A percentile compares a stretch with the other conserved stretches of the same genome.
These are phyloP conservation scores for Trypanosoma avium DNA, from an alignment of 208 protist genomes.

Conservation along the genomic window DNA sequence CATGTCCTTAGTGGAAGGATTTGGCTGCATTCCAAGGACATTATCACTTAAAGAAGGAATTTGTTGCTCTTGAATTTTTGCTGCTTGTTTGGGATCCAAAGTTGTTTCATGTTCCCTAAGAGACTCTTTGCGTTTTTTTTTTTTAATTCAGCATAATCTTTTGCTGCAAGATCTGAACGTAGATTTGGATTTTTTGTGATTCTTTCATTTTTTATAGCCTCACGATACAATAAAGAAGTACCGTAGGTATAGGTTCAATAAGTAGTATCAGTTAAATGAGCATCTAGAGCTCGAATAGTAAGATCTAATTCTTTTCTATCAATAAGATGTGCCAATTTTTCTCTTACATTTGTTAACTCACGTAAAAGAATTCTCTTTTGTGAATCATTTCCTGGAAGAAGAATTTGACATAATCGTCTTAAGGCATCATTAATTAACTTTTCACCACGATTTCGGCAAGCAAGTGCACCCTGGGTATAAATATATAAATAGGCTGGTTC, in stretches of 20 bases:
- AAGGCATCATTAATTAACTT: slow-evolving; percentile 81
- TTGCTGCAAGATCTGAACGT: slow-evolving; percentile 49
- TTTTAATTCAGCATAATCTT: slow-evolving; percentile 74
- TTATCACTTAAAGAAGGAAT: slow-evolving; percentile 34
- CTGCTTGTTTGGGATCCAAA: slow-evolving; percentile 55
- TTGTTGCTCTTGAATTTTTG: slow-evolving; percentile 50
- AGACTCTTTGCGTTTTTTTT: slow-evolving; percentile 49
- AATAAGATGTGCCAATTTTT: slow-evolving; percentile 81
- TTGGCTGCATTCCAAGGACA: slow-evolving; percentile 37
- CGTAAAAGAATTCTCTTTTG: slow-evolving; percentile 62
- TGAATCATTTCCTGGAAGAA: slow-evolving; percentile 52
- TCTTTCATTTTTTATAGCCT: slow-evolving; percentile 54
- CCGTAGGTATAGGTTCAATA: slow-evolving; percentile 79
- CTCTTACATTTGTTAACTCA: slow-evolving; percentile 78
- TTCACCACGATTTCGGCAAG: slow-evolving; percentile 60
- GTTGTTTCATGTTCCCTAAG: slow-evolving; percentile 44
- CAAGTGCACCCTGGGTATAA: slow-evolving; percentile 82
- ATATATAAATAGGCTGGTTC: slow-evolving; percentile 82
- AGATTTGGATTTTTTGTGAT: slow-evolving; percentile 70
- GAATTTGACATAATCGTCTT: slow-evolving; percentile 83
- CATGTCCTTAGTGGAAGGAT: slow-evolving; percentile 59
- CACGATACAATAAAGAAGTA: slow-evolving; percentile 63
- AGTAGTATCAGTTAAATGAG: slow-evolving; percentile 50
- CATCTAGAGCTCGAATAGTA: slow-evolving; percentile 72
- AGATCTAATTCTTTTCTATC: slow-evolving; percentile 75